Evolutionary conservation across 176 grass and related monocot genomes (phyloP).

Genomic region (Stipa capillata): DNA sequence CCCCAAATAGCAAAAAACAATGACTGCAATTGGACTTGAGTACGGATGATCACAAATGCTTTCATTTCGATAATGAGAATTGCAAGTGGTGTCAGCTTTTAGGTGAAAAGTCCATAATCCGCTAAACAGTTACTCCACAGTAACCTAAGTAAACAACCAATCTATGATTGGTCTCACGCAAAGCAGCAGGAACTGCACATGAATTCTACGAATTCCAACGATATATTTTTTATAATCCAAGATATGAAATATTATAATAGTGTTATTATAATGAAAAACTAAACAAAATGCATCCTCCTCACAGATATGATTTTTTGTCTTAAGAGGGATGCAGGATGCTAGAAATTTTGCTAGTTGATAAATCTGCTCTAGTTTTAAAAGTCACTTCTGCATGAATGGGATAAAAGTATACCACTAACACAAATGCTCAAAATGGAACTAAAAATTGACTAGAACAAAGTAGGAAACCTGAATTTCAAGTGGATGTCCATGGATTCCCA

Average conservation of each 20-base stretch:
- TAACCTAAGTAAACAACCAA: background rate
- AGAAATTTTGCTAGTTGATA: background rate
- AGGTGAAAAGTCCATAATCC: background rate
- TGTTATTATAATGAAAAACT: background rate
- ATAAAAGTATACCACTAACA: background rate
- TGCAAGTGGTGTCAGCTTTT: background rate
- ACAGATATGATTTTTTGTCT: background rate
- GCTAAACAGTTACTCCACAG: background rate
- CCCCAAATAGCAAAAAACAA: background rate
- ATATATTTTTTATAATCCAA: background rate
- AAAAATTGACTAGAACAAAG: background rate
- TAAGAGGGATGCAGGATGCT: background rate
- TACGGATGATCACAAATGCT: background rate
- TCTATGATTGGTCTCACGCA: background rate
- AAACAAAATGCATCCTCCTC: background rate
- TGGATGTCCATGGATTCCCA: conserved; percentile 91
- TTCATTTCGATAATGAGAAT: background rate
- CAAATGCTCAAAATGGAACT: background rate
- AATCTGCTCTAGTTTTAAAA: background rate
- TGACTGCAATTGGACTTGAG: background rate
- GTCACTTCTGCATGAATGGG: background rate
- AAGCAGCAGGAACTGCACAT: background rate
- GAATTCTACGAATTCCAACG: background rate
- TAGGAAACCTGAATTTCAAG: conserved; percentile 74
- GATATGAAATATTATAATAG: too few relatives aligned